Percentiles rank a stretch among this genome's conserved stretches.
These are phyloP conservation scores for Darksidea phi DNA, from an alignment of 495 filamentous ascomycete species.

Conservation along the genomic window DNA sequence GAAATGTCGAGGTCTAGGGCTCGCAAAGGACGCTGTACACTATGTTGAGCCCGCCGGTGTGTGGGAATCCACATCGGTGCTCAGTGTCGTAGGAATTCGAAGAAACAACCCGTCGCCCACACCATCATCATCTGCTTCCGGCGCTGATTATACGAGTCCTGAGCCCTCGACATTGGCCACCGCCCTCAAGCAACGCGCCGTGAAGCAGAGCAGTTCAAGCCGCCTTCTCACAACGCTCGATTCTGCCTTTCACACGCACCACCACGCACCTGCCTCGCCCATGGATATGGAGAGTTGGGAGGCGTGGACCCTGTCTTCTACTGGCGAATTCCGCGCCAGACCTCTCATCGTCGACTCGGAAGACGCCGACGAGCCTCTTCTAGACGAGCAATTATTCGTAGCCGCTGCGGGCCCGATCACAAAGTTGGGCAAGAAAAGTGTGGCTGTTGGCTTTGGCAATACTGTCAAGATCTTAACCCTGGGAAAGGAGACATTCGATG, in stretches of 20 bases:
- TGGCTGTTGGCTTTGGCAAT: conserved; percentile 67
- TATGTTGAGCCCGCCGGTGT: conserved; percentile 44
- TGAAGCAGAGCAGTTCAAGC: conserved; percentile 1
- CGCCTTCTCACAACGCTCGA: conserved; percentile 2
- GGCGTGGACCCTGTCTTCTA: conserved; percentile 59
- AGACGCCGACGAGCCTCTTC: background rate
- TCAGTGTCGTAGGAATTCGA: conserved; percentile 46
- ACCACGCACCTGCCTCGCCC: background rate
- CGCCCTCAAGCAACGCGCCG: conserved; percentile 17
- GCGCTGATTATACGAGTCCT: conserved; percentile 10
- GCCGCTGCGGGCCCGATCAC: conserved; percentile 59
- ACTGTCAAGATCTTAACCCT: conserved; percentile 63
- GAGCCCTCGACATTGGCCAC: background rate
- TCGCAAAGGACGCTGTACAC: conserved; percentile 39
- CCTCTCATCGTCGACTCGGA: conserved; percentile 33
- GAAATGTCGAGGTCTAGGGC: conserved; percentile 41
- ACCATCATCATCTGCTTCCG: conserved; percentile 22
- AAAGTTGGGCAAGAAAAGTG: conserved; percentile 55
- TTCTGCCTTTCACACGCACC: background rate
- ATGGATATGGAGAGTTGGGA: conserved; percentile 52
- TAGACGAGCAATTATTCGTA: conserved; percentile 55
- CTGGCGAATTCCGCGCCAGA: conserved; percentile 46
- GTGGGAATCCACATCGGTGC: conserved; percentile 46
- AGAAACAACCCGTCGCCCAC: conserved; percentile 36
- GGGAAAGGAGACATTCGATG: conserved; percentile 60